Base-by-base conservation (phyloP, 768 basidiomycete species). In the Arthromyces matolae region DNA sequence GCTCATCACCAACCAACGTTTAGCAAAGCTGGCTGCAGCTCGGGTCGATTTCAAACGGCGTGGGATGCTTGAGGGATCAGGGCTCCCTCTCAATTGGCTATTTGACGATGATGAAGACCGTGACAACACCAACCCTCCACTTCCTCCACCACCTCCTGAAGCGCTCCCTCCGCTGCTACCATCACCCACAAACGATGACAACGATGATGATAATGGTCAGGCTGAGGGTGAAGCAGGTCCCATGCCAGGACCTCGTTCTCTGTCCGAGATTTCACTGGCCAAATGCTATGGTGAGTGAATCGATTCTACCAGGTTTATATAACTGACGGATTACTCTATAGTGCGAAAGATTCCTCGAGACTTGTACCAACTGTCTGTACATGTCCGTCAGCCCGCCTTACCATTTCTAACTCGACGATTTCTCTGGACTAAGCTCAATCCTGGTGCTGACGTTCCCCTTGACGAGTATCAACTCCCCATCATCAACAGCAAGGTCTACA, bases 361-460 rank as follows among this genome's bases (percentile, higher is more conserved):
- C 29, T 31, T 31, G 29, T 31, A 31, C 29, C 29, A 31, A 14
- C 29, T 31, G 8, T 8, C 29, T 31, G 14, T 14, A 14, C 29
- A 31, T 31, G 8, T 31, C 29, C 29, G 14, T 8, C 29, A 8
- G 8, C 29, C 29, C 14, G 14, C 29, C 29, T 14, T 31, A 14
- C 29, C 29, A 31, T 31, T 48, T 31, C 29, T 31, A 8, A 31
- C 29, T 31, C 29, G 29, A 31, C 14, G 14, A 5, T 61, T 61
- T 35, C 49, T 61, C 1, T 54, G 48, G 51, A 59, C 7, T 52
- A 60, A 42, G 33, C 39, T 8, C 35, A 59, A 51, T 22, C 42
- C 39, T 18, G 5, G 42, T 0, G 6, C 46, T 9, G 43, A 49
- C 36, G 43, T 53, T 5, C 33, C 42, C 2, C 13, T 52, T 2